A percentile compares a stretch with the other conserved stretches of the same genome.
These are phyloP conservation scores for Pseudoscleropodium purum DNA, from an alignment of 225 moss, liverwort and hornwort genomes.

Conservation along the genomic window DNA sequence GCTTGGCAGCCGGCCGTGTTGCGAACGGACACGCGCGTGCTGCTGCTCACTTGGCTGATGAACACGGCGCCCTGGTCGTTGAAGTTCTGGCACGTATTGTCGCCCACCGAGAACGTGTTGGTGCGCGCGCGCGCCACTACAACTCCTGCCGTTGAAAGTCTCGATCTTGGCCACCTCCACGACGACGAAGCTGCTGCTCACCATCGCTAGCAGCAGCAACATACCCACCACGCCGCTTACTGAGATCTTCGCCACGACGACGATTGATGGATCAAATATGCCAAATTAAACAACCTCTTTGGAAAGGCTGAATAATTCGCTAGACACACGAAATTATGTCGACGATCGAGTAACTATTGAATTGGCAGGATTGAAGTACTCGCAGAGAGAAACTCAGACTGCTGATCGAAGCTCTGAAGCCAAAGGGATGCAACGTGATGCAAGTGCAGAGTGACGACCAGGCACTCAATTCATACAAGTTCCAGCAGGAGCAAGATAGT, in stretches of 20 bases:
- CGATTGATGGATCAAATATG: too few species aligned
- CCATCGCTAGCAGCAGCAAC: not conserved
- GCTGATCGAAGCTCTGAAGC: not conserved
- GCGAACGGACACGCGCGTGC: slow-evolving; percentile 36
- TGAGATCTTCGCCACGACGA: not conserved
- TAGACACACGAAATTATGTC: not conserved
- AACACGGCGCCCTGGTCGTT: slow-evolving; percentile 17
- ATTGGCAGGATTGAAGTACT: not conserved
- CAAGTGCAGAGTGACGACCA: not conserved
- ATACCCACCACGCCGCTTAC: not conserved
- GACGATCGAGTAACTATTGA: not conserved
- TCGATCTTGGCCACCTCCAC: slow-evolving; percentile 2
- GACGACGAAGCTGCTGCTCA: not conserved
- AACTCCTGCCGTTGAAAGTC: slow-evolving; percentile 3
- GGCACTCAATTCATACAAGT: not conserved
- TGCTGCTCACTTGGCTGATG: not conserved
- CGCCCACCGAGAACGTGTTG: slow-evolving; percentile 12
- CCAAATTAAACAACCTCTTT: not conserved
- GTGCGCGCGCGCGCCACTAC: not conserved
- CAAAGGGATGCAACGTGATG: not conserved
- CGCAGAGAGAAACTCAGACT: too few species aligned
- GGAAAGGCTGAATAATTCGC: not conserved
- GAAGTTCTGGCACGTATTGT: slow-evolving; percentile 17
- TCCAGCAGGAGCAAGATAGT: not conserved
- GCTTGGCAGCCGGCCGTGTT: slow-evolving; percentile 8